phyloP scores from a whole-genome alignment of 2,329 filamentous ascomycete species.

The Ophiostoma sp. region DNA sequence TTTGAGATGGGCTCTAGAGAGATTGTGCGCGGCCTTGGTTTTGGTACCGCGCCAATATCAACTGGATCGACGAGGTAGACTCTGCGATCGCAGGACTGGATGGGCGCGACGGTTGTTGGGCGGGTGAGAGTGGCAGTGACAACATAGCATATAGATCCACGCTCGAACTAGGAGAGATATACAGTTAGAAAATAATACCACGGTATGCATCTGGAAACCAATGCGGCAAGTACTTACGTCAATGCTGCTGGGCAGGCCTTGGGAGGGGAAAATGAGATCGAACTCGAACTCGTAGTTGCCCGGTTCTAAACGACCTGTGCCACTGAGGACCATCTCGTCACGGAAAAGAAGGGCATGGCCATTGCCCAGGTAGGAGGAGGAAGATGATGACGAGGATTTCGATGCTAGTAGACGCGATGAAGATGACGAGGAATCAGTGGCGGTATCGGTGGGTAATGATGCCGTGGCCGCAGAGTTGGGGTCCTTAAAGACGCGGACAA shows the following conservation, averaged over 20 bases:
- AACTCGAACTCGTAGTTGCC: slow-evolving; percentile 75
- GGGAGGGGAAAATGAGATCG: slow-evolving; percentile 39
- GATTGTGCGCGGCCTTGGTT: slow-evolving; percentile 78
- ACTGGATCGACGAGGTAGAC: slow-evolving; percentile 78
- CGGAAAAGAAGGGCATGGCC: slow-evolving; percentile 80
- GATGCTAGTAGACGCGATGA: slow-evolving; percentile 39
- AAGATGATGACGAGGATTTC: slow-evolving; percentile 10
- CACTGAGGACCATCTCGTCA: slow-evolving; percentile 77
- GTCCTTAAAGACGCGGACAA: slow-evolving; percentile 76
- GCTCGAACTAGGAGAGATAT: slow-evolving; percentile 70
- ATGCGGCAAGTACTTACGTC: slow-evolving; percentile 68
- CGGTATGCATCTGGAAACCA: neutral
- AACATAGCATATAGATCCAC: slow-evolving; percentile 88
- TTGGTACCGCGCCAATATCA: slow-evolving; percentile 73
- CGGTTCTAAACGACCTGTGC: slow-evolving; percentile 71
- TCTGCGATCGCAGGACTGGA: slow-evolving; percentile 76
- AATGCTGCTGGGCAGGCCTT: slow-evolving; percentile 78
- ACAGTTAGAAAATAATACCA: slow-evolving; percentile 33
- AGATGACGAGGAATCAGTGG: slow-evolving; percentile 33
- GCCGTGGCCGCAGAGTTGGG: slow-evolving; percentile 51
- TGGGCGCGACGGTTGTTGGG: slow-evolving; percentile 81
- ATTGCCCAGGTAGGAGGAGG: slow-evolving; percentile 63
- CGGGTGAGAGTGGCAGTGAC: slow-evolving; percentile 87
- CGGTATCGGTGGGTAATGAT: slow-evolving; percentile 20
- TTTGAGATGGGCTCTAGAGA: slow-evolving; percentile 85